Base-by-base conservation (phyloP, 2,329 filamentous ascomycete genomes). In the Cercospora beticola region DNA sequence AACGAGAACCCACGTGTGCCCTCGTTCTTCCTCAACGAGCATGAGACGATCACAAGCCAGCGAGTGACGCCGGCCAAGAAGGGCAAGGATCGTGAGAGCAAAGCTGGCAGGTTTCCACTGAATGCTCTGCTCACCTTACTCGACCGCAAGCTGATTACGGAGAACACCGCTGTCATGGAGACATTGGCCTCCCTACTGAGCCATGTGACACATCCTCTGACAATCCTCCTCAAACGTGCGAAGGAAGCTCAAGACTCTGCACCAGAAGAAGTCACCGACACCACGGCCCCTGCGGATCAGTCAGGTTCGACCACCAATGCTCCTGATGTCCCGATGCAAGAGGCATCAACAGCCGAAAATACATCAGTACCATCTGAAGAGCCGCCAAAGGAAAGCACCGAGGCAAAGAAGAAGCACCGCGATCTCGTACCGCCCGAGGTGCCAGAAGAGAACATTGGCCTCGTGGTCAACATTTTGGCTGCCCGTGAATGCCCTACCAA, bases 111-210 rank as follows among this genome's bases (percentile, higher is more conserved):
- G 78, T 99, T 91, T 78, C 93, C 96, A 9, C 87, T 99, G 78
- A 99, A 99, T 78, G 93, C 94, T 14, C 83, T 99, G 31, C 85
- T 99, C 58, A 90, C 89, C 70, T 86, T 99, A 5, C 86, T 99
- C 23, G 95, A 98, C 78, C 91, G 95, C n/a, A 92, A 93, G 72
- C 85, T 98, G 70, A 94, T 99, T 72, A 97, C 97, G 82, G 95
- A 99, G 81, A 99, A 93, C 81, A 94, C 94, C n/a, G 86, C 90
- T 6, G 94, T 97, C 66, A 98, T 99, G 94, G 94, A 97, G 74
- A 90, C 93, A 71, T 86, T 99, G 28, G 95, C 95, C 2, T 89
- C 90, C 71, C 83, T 99, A 31, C 86, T 99, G 28, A 94, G 93
- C 78, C 90, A 91, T 72, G 93, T 98, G 66, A 99, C 95, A 0